These are phyloP conservation scores for Verticillium tricorpus DNA, from an alignment of 2,329 filamentous ascomycete species.

Conservation along the genomic window DNA sequence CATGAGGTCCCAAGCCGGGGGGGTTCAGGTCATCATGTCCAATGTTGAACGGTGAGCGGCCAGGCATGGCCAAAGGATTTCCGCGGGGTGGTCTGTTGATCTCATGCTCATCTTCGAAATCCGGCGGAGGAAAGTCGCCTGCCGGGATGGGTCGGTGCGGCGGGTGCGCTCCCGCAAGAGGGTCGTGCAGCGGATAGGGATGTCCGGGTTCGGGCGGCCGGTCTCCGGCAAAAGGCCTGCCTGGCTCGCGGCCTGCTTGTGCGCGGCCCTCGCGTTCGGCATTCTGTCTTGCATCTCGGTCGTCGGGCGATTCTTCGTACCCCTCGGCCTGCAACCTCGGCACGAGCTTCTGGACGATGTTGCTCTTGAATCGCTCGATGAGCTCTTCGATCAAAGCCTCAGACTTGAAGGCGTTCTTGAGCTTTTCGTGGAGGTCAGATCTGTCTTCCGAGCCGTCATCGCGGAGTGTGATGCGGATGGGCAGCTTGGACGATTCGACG, in stretches of 20 bases:
- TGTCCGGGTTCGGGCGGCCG: slow-evolving; percentile 51
- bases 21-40: slow-evolving; percentile 88
- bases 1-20: slow-evolving; percentile 76
- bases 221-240: slow-evolving; percentile 28
- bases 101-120: slow-evolving; percentile 90
- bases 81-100: slow-evolving; percentile 64
- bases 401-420: slow-evolving; percentile 69
- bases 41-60: slow-evolving; percentile 60
- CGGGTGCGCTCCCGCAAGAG: slow-evolving; percentile 53
- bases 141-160: slow-evolving; percentile 62
- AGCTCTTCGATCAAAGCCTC: slow-evolving; percentile 65
- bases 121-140: slow-evolving; percentile 77
- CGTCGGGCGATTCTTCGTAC: slow-evolving; percentile 58
- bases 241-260: slow-evolving; percentile 31
- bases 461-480: slow-evolving; percentile 49
- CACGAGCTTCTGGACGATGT: slow-evolving; percentile 79
- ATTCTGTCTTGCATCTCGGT: slow-evolving; percentile 34
- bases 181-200: slow-evolving; percentile 63
- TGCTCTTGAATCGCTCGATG: slow-evolving; percentile 66
- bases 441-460: slow-evolving; percentile 43
- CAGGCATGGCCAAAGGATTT: slow-evolving; percentile 28
- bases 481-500: slow-evolving; percentile 55
- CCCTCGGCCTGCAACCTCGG: slow-evolving; percentile 74
- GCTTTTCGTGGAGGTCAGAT: slow-evolving; percentile 38
- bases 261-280: slow-evolving; percentile 34